These are phyloP conservation scores for Linnemannia elongata DNA, from an alignment of 192 early-diverging fungal species.

Conservation along the genomic window DNA sequence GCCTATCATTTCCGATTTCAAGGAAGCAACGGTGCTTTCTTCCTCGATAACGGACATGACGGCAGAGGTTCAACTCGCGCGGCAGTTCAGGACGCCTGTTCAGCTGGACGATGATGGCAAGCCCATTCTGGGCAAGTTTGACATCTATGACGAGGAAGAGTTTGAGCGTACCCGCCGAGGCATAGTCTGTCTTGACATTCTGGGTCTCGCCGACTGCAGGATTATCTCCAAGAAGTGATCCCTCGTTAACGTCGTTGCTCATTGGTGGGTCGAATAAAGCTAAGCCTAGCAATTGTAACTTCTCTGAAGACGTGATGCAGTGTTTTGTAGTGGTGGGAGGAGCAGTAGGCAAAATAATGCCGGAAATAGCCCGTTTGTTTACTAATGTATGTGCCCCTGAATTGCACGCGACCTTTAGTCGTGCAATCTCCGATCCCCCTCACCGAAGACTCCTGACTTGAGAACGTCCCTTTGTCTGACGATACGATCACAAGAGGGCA, in stretches of 20 bases:
- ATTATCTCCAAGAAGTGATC: slow-evolving; percentile 10
- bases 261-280: background rate
- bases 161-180: slow-evolving; percentile 17
- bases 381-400: background rate
- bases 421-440: background rate
- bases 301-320: too few species aligned
- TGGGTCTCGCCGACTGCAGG: slow-evolving; percentile 36
- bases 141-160: slow-evolving; percentile 39
- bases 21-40: slow-evolving; percentile 31
- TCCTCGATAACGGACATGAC: slow-evolving; percentile 17
- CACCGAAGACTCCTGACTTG: background rate
- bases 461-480: background rate
- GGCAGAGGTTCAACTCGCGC: slow-evolving; percentile 31
- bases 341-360: background rate
- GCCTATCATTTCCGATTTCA: slow-evolving; percentile 50
- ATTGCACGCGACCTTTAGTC: background rate
- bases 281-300: too few species aligned
- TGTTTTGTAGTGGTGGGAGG: background rate
- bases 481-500: background rate
- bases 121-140: slow-evolving; percentile 48
- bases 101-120: slow-evolving; percentile 31
- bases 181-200: slow-evolving; percentile 23
- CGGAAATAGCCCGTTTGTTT: background rate
- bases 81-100: slow-evolving; percentile 20
- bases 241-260: background rate